Base-by-base conservation (phyloP, 345 rosid species). In the Euphorbia peplus region DNA sequence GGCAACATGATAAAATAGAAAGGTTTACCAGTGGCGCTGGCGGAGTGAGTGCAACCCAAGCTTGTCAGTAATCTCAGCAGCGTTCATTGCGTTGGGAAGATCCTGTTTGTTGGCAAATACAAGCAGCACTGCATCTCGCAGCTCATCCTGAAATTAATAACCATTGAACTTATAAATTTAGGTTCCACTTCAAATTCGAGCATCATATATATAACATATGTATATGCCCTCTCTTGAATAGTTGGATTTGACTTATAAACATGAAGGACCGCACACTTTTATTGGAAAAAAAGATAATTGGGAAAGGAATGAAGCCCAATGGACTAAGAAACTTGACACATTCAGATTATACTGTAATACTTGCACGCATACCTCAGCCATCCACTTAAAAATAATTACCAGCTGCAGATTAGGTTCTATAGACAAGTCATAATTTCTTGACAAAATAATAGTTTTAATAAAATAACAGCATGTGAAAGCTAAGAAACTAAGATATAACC, bases 41-140 rank as follows among this genome's bases (percentile, higher is more conserved):
- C 72, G 72, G 1, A 68, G 72, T 3, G 63, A 67, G 4, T 55
- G 37, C 8, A 55, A 61, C 60, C 70, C 63, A 67, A 55, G 70
- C 26, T 55, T 67, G 61, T 55, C 70, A 15, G 70, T 67, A 21
- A 67, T 67, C 30, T 67, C 70, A 41, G 70, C 69, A 66, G 69
- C 69, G 55, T 68, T 68, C 71, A 68, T 68, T 26, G 71, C 71
- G 47, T 69, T 69, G n/a, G 73, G 73, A 69, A 69, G 73, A 69
- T 69, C 73, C 42, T 69, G 73, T 35, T 69, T 69, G 41, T 60
- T 69, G 21, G 73, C 73, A 60, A 69, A 60, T 41, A 69, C 66
- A 60, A 69, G 73, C 28, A 69, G 53, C 48, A 69, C 60, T 21
- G 66, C 73, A 69, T 69, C 73, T 35, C 73, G 64, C 48, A 69